phyloP scores from a whole-genome alignment of 345 rosid genomes.

The Isatis tinctoria region DNA sequence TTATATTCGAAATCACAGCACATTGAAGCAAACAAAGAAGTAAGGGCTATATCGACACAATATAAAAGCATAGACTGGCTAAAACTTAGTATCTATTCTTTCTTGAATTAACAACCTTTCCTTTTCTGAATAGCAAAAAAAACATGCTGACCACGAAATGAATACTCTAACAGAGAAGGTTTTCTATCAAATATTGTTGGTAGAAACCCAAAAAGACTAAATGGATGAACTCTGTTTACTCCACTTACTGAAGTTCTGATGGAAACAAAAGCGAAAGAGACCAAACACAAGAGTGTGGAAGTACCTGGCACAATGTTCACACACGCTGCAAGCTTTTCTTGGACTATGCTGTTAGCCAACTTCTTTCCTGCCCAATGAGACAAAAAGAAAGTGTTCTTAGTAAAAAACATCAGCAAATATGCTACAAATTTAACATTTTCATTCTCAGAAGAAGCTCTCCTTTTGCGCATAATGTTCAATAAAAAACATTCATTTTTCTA shows the following conservation, averaged over 20 bases:
- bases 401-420: not conserved
- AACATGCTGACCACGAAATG: not conserved
- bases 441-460: not conserved
- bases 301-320: slow-evolving; percentile 84
- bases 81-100: not conserved
- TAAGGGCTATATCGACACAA: not conserved
- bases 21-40: not conserved
- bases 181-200: not conserved
- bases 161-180: not conserved
- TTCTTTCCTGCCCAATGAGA: slow-evolving; percentile 57
- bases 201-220: not conserved
- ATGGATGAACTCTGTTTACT: not conserved
- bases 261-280: not conserved
- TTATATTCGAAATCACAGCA: not conserved
- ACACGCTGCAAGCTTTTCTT: slow-evolving; percentile 89
- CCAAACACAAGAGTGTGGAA: slow-evolving; percentile 6
- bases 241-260: not conserved
- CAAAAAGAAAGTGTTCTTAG: not conserved
- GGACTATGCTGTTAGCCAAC: slow-evolving; percentile 78
- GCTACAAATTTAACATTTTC: not conserved
- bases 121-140: not conserved
- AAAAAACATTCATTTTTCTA: not conserved
- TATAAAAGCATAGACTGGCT: not conserved
- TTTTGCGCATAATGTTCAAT: too few species aligned
- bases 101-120: not conserved